Percentiles rank a stretch among this genome's conserved stretches.
Evolutionary conservation across 129 eudicot genomes (phyloP).

Genomic region (Oenanthe sinensis): DNA sequence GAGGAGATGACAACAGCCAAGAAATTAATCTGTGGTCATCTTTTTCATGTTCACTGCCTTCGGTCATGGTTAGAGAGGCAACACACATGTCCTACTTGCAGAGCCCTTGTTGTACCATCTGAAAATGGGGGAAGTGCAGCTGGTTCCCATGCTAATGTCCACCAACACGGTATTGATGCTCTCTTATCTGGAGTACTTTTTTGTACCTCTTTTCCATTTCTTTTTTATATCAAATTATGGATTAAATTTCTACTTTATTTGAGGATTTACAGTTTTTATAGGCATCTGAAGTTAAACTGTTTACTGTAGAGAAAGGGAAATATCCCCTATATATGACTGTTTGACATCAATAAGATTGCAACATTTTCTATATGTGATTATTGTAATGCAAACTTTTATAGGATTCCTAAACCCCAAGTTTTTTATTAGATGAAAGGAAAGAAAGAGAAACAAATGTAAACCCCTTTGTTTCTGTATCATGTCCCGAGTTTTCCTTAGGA

Average conservation of each 20-base stretch:
- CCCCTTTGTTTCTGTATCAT: background rate
- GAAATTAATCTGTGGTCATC: constrained; percentile 86
- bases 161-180: constrained; percentile 56
- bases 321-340: background rate
- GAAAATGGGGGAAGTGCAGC: constrained; percentile 59
- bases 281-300: background rate
- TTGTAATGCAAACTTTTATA: background rate
- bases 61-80: constrained; percentile 98
- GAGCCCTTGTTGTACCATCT: constrained; percentile 88
- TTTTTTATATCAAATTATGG: background rate
- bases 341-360: background rate
- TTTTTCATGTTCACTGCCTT: constrained; percentile 97
- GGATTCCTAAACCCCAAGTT: background rate
- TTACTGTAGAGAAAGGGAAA: background rate
- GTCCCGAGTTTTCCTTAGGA: background rate
- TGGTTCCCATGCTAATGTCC: constrained; percentile 44
- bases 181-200: background rate
- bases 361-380: background rate
- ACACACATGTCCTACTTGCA: constrained; percentile 94
- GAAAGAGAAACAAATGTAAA: background rate
- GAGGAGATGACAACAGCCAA: constrained; percentile 98
- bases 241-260: background rate
- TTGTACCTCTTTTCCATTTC: background rate
- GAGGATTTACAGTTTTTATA: background rate
- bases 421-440: background rate